Evolutionary conservation across 2,329 filamentous ascomycete genomes (phyloP), one percentile per base, ranked within the genome.

Genomic region (Pestalotiopsis fici): DNA sequence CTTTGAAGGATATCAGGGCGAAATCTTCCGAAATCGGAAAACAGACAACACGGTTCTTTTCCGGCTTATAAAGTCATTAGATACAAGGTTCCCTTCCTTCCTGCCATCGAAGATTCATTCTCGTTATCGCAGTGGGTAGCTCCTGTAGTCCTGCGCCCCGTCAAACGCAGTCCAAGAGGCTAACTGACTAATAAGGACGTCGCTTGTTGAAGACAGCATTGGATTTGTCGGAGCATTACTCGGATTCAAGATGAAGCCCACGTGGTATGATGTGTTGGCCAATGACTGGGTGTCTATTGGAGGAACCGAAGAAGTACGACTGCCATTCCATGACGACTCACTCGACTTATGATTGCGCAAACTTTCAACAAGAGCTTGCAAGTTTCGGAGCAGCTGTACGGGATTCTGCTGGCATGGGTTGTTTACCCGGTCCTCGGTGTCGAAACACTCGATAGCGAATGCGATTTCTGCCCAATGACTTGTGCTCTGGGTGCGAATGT

Each of bases 1-100:
- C 72, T 2, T 68, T 74, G 7, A 69, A 78, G 23, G 78, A 81
- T n/a, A 83, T 88, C 25, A 71, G 69, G 4, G 68, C 73, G 31
- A 78, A 78, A 65, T 85, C 85, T 0, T 68, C 71, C 4, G 74
- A 75, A 66, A 72, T 84, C 12, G 75, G 71, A 2, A 69, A 72
- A 18, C 77, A 82, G 71, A 78, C 78, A 64, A 76, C 80, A 54
- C 74, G 75, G 59, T 79, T 84, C 66, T 87, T 88, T 72, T 74
- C 76, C 18, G 75, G 77, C 56, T 70, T 86, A 60, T 86, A 71
- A 69, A 3, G 35, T 47, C 47, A 15, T 54, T 3, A n/a, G 47
- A 21, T 54, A 23, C 47, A 54, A 54, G 47, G 11, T n/a, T n/a
- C n/a, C n/a, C n/a, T n/a, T 11, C 31, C 31, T 35, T 35, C 31